Conservation (phyloP, 306 rosid genomes). For the Echinosophora koreensis region DNA sequence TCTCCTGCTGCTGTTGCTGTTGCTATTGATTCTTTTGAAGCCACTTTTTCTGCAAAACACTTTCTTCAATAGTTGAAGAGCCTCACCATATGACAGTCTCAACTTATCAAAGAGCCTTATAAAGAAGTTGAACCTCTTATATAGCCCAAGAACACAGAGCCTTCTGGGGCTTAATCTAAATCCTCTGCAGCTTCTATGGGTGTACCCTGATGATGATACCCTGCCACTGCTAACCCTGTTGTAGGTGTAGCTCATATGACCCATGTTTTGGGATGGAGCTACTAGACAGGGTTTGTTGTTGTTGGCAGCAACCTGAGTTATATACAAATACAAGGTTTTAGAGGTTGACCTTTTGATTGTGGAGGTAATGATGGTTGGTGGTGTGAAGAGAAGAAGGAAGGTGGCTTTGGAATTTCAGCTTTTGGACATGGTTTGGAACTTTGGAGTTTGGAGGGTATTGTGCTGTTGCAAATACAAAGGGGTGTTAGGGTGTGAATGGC, state of each 20-base stretch:
- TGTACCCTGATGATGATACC: conserved; percentile 20
- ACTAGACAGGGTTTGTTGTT: neutral
- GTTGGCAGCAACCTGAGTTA: conserved; percentile 15
- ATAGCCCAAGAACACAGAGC: conserved; percentile 49
- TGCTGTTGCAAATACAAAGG: conserved; percentile 36
- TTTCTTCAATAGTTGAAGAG: conserved; percentile 50
- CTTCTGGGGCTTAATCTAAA: conserved; percentile 65
- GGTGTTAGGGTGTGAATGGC: conserved; percentile 37
- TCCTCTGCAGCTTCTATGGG: conserved; percentile 50
- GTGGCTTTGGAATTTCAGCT: conserved; percentile 48
- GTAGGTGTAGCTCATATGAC: conserved; percentile 60
- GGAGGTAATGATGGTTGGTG: conserved; percentile 39
- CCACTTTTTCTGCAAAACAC: conserved; percentile 42
- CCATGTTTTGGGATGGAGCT: conserved; percentile 40
- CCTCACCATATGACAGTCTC: conserved; percentile 55
- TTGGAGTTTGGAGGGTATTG: conserved; percentile 33
- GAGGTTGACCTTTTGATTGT: conserved; percentile 50
- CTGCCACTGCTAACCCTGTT: conserved; percentile 52
- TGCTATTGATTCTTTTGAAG: conserved; percentile 46
- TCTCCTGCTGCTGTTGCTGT: conserved; percentile 31
- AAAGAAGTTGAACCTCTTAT: conserved; percentile 57
- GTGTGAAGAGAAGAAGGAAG: conserved; percentile 40
- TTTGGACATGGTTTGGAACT: conserved; percentile 32
- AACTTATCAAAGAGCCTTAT: conserved; percentile 56
- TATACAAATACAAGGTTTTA: conserved; percentile 37